Evolutionary conservation across 306 rosid species (phyloP).

Genomic region (Fragaria ananassa): DNA sequence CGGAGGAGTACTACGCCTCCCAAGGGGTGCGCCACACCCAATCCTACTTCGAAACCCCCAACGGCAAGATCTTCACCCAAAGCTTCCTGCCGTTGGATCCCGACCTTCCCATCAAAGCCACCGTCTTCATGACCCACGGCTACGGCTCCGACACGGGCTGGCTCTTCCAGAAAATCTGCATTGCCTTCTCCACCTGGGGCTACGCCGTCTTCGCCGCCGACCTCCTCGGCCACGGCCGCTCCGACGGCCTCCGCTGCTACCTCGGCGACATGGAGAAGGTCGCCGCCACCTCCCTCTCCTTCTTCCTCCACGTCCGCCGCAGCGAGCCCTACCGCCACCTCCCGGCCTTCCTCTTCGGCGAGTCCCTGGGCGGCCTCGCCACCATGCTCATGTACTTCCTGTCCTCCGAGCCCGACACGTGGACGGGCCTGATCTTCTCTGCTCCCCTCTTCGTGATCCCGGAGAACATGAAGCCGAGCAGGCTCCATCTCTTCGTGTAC

Average conservation of each 20-base stretch:
- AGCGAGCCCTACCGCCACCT: constrained; percentile 42
- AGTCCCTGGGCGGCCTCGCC: constrained; percentile 83
- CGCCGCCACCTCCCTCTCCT: constrained; percentile 71
- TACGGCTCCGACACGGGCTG: constrained; percentile 98
- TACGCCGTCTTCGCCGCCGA: constrained; percentile 96
- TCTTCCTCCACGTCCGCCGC: constrained; percentile 61
- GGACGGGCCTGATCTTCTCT: constrained; percentile 89
- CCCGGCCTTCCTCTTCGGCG: constrained; percentile 92
- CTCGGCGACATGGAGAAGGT: constrained; percentile 78
- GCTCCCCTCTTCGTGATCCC: constrained; percentile 93
- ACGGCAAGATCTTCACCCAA: constrained; percentile 77
- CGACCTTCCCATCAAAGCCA: constrained; percentile 39
- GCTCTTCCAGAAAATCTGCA: constrained; percentile 92
- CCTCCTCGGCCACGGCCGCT: constrained; percentile 86
- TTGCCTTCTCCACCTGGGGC: constrained; percentile 76
- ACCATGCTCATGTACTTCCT: constrained; percentile 78
- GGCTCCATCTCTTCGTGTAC: constrained; percentile 47
- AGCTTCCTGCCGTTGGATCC: constrained; percentile 56
- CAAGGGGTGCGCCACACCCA: constrained; percentile 71
- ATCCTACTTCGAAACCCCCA: constrained; percentile 65
- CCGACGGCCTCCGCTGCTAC: constrained; percentile 87
- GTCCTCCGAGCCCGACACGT: constrained; percentile 67
- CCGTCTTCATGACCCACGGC: constrained; percentile 90
- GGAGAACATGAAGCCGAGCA: constrained; percentile 89
- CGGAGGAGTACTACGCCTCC: constrained; percentile 83